phyloP scores from a whole-genome alignment of 768 basidiomycete genomes.

The Phlegmacium glaucopus region DNA sequence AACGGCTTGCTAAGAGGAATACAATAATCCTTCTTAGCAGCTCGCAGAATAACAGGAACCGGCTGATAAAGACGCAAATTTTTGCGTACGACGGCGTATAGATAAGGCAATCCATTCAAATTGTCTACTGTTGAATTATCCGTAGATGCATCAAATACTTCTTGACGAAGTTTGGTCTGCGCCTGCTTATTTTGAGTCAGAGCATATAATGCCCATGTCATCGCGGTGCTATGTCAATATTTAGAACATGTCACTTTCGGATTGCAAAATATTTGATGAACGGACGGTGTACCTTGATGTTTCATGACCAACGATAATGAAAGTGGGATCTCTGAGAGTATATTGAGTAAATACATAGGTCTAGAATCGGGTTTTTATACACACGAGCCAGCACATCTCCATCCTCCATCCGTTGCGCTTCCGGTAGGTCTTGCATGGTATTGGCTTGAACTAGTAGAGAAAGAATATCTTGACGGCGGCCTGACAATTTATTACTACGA shows the following conservation, averaged over 20 bases:
- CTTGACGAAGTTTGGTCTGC: slow-evolving; percentile 55
- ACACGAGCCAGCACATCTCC: no score
- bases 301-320: slow-evolving; percentile 52
- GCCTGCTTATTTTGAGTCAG: slow-evolving; percentile 44
- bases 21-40: slow-evolving; percentile 47
- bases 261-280: neutral
- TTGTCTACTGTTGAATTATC: slow-evolving; percentile 68
- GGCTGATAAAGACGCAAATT: slow-evolving; percentile 52
- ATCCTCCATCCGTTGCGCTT: no score
- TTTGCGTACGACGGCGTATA: slow-evolving; percentile 66
- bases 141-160: slow-evolving; percentile 45
- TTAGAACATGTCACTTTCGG: no score
- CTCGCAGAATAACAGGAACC: slow-evolving; percentile 38
- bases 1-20: slow-evolving; percentile 47
- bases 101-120: no score
- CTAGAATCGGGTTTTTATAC: no score
- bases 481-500: slow-evolving; percentile 15
- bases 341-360: neutral
- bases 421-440: no score
- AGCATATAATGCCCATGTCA: slow-evolving; percentile 58
- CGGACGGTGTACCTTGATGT: slow-evolving; percentile 39
- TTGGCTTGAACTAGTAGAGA: no score
- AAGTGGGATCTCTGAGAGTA: slow-evolving; percentile 51
- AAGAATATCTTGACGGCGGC: slow-evolving; percentile 46
- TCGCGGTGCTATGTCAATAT: slow-evolving; percentile 35